Evolutionary conservation across 2,329 filamentous ascomycete species (phyloP).

Genomic region (Moelleriella libera): DNA sequence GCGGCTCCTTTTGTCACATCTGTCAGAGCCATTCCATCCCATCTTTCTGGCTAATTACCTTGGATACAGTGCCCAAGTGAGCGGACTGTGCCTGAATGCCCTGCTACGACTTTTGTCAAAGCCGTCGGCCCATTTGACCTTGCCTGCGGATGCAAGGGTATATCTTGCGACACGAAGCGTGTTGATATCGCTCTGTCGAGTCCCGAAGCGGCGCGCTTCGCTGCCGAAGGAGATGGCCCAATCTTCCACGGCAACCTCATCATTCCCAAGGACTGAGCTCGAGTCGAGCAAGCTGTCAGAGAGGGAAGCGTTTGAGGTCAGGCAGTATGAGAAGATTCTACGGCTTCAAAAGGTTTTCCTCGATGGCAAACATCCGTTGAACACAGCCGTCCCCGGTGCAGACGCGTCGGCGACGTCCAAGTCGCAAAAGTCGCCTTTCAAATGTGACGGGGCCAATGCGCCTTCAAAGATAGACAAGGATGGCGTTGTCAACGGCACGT

Average conservation of each 20-base stretch:
- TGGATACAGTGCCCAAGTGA: not conserved
- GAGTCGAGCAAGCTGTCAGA: slow-evolving; percentile 15
- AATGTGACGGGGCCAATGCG: not conserved
- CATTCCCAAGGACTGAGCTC: not conserved
- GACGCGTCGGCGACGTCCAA: slow-evolving; percentile 9
- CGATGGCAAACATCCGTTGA: slow-evolving; percentile 56
- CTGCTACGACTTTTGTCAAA: not conserved
- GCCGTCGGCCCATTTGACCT: not conserved
- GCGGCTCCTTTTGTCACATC: too few relatives aligned
- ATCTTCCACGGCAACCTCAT: not conserved
- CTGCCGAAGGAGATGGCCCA: slow-evolving; percentile 1
- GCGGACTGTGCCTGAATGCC: not conserved
- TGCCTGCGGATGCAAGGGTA: not conserved
- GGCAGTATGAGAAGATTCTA: slow-evolving; percentile 68
- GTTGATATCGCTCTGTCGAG: not conserved
- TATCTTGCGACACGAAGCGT: not conserved
- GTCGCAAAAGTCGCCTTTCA: not conserved
- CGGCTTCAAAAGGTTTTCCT: slow-evolving; percentile 69
- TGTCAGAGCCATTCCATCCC: too few relatives aligned
- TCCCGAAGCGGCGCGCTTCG: not conserved
- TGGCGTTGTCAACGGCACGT: not conserved
- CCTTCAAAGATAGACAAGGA: not conserved
- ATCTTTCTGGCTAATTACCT: too few relatives aligned
- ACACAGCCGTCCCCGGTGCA: slow-evolving; percentile 37
- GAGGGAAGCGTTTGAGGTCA: slow-evolving; percentile 41